These are phyloP conservation scores for Suillus occidentalis DNA, from an alignment of 768 basidiomycete species.

Conservation along the genomic window DNA sequence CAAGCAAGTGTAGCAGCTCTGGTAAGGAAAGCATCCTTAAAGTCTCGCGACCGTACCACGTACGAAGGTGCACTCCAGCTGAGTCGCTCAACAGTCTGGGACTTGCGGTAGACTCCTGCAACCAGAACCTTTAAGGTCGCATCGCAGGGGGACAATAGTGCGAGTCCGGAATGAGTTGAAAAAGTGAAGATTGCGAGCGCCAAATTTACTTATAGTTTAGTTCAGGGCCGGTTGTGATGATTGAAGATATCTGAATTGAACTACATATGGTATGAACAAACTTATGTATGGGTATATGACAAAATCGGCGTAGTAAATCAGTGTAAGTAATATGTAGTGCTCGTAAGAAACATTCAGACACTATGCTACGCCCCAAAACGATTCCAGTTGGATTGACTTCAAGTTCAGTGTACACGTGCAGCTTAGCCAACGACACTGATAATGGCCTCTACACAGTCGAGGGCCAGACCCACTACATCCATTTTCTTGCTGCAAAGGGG, in stretches of 20 bases:
- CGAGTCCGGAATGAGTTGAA: conserved; percentile 35
- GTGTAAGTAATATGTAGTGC: background rate
- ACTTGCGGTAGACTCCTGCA: conserved; percentile 39
- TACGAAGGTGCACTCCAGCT: conserved; percentile 28
- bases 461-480: background rate
- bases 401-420: background rate
- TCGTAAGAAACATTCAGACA: background rate
- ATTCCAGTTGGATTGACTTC: background rate
- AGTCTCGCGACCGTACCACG: conserved; percentile 9
- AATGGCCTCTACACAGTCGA: background rate
- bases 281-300: background rate
- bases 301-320: background rate
- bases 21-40: conserved; percentile 34
- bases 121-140: conserved; percentile 2
- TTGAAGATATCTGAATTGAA: background rate
- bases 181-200: background rate
- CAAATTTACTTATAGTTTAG: background rate
- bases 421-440: background rate
- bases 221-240: background rate
- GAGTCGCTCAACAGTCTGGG: conserved; percentile 28
- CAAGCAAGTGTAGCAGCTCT: conserved; percentile 26
- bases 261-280: background rate
- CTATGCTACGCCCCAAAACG: background rate
- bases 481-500: background rate
- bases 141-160: conserved; percentile 39